phyloP scores from a whole-genome alignment of 345 rosid genomes.

The Pelargonium nanum region DNA sequence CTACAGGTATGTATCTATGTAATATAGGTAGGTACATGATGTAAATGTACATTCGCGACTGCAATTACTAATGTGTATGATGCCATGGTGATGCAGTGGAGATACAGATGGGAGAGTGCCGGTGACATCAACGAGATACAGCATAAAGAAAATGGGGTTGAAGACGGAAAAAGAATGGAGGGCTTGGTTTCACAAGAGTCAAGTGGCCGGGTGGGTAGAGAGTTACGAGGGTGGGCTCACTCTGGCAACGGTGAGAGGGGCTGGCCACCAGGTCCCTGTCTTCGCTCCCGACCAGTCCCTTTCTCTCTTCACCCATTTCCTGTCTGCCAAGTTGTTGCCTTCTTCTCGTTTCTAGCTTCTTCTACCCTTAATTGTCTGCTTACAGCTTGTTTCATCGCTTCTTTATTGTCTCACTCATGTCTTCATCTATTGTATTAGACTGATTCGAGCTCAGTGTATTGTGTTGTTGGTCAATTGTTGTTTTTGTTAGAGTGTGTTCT shows the following conservation, averaged over 20 bases:
- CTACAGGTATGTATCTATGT: constrained; percentile 38
- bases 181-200: constrained; percentile 57
- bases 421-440: too few relatives aligned
- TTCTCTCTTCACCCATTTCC: constrained; percentile 47
- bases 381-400: too few relatives aligned
- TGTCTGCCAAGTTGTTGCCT: constrained; percentile 29
- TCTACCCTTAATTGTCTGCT: too few relatives aligned
- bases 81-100: constrained; percentile 39
- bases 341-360: constrained; percentile 20
- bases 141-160: constrained; percentile 43
- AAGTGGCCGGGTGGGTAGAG: constrained; percentile 78
- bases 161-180: constrained; percentile 46
- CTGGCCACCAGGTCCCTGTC: constrained; percentile 63
- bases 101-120: constrained; percentile 87
- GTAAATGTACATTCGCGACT: too few relatives aligned
- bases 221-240: constrained; percentile 43
- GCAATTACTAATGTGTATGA: background rate
- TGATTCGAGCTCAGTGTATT: too few relatives aligned
- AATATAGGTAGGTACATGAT: too few relatives aligned
- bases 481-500: too few relatives aligned
- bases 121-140: constrained; percentile 62
- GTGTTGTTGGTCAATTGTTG: too few relatives aligned
- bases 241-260: constrained; percentile 58
- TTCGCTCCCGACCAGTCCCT: constrained; percentile 51
- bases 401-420: too few relatives aligned